These are phyloP conservation scores for Phoenix roebelenii DNA, from an alignment of 176 grass and related monocot species.

Conservation along the genomic window DNA sequence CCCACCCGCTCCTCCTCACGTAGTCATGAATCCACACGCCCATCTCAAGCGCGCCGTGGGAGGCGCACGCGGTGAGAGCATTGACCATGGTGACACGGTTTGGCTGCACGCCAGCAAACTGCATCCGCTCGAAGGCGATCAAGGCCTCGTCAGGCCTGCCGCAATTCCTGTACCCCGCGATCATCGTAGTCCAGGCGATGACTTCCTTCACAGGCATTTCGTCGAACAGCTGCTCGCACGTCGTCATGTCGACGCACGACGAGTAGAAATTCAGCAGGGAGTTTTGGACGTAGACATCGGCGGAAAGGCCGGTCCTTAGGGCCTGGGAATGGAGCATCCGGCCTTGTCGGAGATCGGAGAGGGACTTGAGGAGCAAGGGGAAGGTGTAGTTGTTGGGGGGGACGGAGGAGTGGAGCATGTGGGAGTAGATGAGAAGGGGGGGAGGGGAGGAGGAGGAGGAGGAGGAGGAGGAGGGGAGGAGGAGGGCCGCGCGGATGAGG, in stretches of 20 bases:
- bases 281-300: constrained; percentile 38
- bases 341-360: constrained; percentile 34
- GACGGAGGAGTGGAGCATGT: constrained; percentile 38
- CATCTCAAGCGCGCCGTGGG: constrained; percentile 24
- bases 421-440: constrained; percentile 46
- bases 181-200: constrained; percentile 21
- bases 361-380: constrained; percentile 40
- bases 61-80: constrained; percentile 19
- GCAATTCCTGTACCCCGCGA: constrained; percentile 5
- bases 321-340: constrained; percentile 34
- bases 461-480: background rate
- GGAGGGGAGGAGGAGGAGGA: background rate
- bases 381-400: constrained; percentile 60
- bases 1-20: constrained; percentile 33
- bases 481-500: constrained; percentile 5
- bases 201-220: constrained; percentile 56
- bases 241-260: background rate
- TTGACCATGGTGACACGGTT: constrained; percentile 68
- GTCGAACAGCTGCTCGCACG: constrained; percentile 35
- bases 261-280: constrained; percentile 13
- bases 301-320: constrained; percentile 32
- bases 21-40: constrained; percentile 59
- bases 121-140: constrained; percentile 12
- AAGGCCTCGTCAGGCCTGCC: constrained; percentile 1
- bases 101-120: constrained; percentile 24